Base-by-base conservation (phyloP, 2,329 filamentous ascomycete species). In the Alternaria brassicicola region DNA sequence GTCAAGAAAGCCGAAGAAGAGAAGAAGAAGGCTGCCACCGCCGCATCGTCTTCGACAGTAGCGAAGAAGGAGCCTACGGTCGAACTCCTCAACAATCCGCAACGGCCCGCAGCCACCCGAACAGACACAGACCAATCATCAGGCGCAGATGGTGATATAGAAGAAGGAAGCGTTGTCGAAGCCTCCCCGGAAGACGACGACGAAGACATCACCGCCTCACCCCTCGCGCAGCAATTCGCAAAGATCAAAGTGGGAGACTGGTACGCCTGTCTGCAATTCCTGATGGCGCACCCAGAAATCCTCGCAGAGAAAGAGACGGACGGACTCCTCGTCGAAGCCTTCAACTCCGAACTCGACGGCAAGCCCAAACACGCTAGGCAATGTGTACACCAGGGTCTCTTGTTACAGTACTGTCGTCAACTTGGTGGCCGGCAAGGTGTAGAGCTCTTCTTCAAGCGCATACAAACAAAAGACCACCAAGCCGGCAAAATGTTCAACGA, bases 321-420 rank as follows among this genome's bases (percentile, higher is more conserved):
- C 73, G 94, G 92, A 15, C 83, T 99, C 9, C 84, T 99, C 13
- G 88, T 97, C 49, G 87, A 97, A 78, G 95, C 93, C 0, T 98
- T 99, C 79, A 93, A 97, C 75, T 88, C 89, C 1, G 90, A 94
- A 64, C 85, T 96, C 58, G 88, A 92, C 63, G 86, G 87, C 55
- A 87, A 91, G 65, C 86, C 89, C 54, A 89, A 91, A n/a, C 86
- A 89, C 66, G 88, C 92, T 4, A 86, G 89, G 46, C 91, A 94
- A 76, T 97, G 89, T 78, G 93, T 99, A 21, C 95, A 99, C 78
- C 93, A 98, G 76, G 94, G 90, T 3, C 83, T 98, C 15, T 83
- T 99, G 12, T 81, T 99, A 38, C 95, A 99, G 77, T 99, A 99
- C 81, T 99, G 95, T 80, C 88, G 94, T 9, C 89, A 92, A 39